Base-by-base conservation (phyloP, 2,329 filamentous ascomycete genomes). In the Eutypella sp. region DNA sequence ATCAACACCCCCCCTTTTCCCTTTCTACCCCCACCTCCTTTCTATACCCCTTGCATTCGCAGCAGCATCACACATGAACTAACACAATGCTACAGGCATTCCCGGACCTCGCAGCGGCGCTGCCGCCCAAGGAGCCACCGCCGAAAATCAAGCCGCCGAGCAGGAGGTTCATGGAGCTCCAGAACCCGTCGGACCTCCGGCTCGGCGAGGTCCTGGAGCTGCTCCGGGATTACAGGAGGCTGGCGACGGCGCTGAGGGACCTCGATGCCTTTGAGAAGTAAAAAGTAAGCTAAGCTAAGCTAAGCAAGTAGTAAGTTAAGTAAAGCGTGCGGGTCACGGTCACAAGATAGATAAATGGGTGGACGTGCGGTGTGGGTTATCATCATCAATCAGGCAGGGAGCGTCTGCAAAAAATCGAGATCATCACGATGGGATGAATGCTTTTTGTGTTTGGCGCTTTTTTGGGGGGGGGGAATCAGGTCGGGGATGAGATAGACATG, bases 171-270 rank as follows among this genome's bases (percentile, higher is more conserved):
- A 76, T 91, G 70, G 84, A 89, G 55, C 64, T 85, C 46, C 75
- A 85, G 57, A 83, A 83, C 59, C 82, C 84, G 0, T 77, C 77
- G 0, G 87, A 92, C 40, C 70, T 92, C 23, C 82, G 75, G 45
- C 70, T 92, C 22, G 79, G 81, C n/a, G 88, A 92, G 57, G 82
- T 92, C 16, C 67, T 85, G 20, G 79, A 86, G 46, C 68, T 92
- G 41, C 66, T 92, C 19, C 75, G 80, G 45, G 87, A 92, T 63
- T 92, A 92, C 58, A 79, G 87, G 56, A 73, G 87, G 44, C 67
- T 92, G 40, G 86, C 85, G 0, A 73, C 73, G 23, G 79, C 78
- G 8, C 63, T 91, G 47, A 81, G 80, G 56, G 79, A 82, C 41
- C 67, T 80, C 60, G 81, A 75, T 18, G 81, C 79, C 9, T 81